These are phyloP conservation scores for Protomyces inouyei DNA, from an alignment of 1,139 yeast genomes.

Conservation along the genomic window DNA sequence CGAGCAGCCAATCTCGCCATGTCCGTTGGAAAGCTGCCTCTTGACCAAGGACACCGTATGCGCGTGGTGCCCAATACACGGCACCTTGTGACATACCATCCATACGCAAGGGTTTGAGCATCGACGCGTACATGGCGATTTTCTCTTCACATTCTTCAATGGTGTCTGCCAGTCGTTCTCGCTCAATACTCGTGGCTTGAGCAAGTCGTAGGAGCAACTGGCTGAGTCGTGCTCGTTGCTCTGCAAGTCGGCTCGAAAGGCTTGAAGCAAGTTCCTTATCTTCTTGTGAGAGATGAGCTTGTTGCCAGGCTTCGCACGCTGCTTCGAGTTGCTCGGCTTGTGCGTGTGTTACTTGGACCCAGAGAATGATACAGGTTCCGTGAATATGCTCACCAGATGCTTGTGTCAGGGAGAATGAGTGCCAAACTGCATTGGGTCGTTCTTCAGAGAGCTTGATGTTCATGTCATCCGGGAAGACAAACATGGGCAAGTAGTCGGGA, in stretches of 20 bases:
- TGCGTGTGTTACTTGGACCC: constrained; percentile 29
- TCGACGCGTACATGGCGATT: constrained; percentile 27
- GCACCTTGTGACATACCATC: constrained; percentile 28
- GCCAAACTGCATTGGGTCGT: constrained; percentile 31
- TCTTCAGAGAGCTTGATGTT: constrained; percentile 27
- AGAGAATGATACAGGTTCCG: constrained; percentile 31
- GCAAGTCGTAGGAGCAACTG: constrained; percentile 7
- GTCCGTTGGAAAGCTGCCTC: constrained; percentile 26
- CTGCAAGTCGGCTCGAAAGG: constrained; percentile 19
- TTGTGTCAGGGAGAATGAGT: constrained; percentile 31
- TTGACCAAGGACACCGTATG: constrained; percentile 31
- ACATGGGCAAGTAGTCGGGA: constrained; percentile 33
- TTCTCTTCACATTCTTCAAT: constrained; percentile 29
- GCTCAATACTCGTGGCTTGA: background rate
- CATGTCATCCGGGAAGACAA: constrained; percentile 32
- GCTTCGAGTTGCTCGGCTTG: constrained; percentile 27
- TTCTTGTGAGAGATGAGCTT: constrained; percentile 21
- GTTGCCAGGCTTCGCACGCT: constrained; percentile 29
- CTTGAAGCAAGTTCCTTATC: constrained; percentile 29
- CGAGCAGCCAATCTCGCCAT: constrained; percentile 31
- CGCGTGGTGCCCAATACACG: constrained; percentile 32
- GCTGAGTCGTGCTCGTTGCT: constrained; percentile 23
- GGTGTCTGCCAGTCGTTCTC: constrained; percentile 3
- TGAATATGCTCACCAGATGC: constrained; percentile 27
- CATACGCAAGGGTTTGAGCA: constrained; percentile 29